Evolutionary conservation across 164 flowering plant genomes (phyloP).

Genomic region (Akebia trifoliata): DNA sequence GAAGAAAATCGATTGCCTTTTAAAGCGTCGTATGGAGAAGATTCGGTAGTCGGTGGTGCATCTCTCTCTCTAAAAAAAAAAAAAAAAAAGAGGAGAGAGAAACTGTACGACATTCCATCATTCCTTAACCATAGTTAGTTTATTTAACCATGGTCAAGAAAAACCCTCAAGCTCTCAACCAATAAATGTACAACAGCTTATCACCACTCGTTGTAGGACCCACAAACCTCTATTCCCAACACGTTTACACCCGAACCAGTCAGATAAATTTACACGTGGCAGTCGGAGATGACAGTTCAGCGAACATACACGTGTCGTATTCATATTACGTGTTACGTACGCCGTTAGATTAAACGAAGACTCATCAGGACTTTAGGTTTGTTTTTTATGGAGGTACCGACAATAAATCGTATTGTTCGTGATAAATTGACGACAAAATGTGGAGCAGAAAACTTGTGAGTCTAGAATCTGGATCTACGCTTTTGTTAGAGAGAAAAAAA

Average conservation of each 20-base stretch:
- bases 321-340: neutral
- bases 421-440: no score
- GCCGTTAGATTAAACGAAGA: neutral
- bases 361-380: no score
- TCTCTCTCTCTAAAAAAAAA: no score
- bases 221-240: neutral
- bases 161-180: neutral
- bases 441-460: no score
- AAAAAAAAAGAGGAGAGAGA: no score
- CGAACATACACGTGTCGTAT: neutral
- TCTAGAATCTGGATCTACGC: no score
- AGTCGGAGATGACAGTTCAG: neutral
- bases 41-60: neutral
- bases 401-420: no score
- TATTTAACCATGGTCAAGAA: conserved; percentile 7
- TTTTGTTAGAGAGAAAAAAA: neutral
- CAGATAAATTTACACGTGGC: neutral
- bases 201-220: neutral
- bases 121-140: conserved; percentile 8
- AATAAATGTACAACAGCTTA: conserved; percentile 16
- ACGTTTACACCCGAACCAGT: neutral
- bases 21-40: neutral
- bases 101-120: conserved; percentile 4
- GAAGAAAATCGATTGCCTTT: no score
- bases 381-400: no score